phyloP scores from a whole-genome alignment of 2,329 filamentous ascomycete genomes.

The Sclerotinia subarctica region DNA sequence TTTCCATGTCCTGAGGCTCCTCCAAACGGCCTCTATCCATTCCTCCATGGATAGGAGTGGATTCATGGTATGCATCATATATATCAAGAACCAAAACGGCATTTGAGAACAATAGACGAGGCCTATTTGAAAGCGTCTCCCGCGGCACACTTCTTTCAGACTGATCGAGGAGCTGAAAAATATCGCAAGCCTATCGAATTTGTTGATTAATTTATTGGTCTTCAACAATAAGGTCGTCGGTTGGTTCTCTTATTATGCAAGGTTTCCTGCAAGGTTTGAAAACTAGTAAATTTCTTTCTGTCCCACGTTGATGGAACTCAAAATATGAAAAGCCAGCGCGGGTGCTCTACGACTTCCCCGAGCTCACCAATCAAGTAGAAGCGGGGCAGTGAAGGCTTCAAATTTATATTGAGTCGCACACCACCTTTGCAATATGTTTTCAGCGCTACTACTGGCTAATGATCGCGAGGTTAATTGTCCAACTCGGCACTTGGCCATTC shows the following conservation, averaged over 20 bases:
- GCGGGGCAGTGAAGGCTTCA: background rate
- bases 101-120: background rate
- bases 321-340: background rate
- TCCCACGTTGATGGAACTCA: background rate
- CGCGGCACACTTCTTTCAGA: background rate
- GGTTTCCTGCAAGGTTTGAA: background rate
- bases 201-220: background rate
- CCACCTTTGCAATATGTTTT: background rate
- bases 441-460: background rate
- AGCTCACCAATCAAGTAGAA: background rate
- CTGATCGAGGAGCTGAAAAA: background rate
- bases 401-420: slow-evolving; percentile 4
- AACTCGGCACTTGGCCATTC: background rate
- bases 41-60: background rate
- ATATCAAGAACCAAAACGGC: background rate
- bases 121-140: background rate
- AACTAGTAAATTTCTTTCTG: background rate
- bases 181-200: background rate
- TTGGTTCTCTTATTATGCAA: background rate
- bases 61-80: background rate
- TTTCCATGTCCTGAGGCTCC: background rate
- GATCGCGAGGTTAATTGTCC: background rate
- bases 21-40: background rate
- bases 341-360: background rate
- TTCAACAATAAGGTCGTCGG: background rate